Percentiles rank a stretch among this genome's conserved stretches.
Evolutionary conservation across 1,284 basidiomycete genomes (phyloP).

Genomic region (Marasmius tenuissimus): DNA sequence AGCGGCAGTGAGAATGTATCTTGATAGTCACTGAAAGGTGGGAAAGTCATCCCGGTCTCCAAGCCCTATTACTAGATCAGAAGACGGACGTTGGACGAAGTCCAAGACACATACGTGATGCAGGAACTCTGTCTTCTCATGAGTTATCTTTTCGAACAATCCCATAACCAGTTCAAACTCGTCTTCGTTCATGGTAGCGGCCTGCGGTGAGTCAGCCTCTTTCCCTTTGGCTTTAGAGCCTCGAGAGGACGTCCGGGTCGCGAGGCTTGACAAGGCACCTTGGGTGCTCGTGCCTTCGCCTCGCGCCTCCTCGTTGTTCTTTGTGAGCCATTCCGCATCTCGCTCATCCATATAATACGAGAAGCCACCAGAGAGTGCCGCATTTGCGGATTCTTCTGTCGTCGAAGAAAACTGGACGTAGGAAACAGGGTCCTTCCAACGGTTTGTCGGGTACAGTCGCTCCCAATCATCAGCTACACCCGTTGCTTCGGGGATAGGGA

Average conservation of each 20-base stretch:
- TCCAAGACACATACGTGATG: conserved; percentile 72
- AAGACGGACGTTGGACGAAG: neutral
- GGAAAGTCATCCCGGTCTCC: conserved; percentile 67
- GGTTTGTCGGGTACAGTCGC: conserved; percentile 66
- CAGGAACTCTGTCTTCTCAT: conserved; percentile 89
- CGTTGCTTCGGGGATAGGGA: conserved; percentile 90
- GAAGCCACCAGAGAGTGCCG: conserved; percentile 65
- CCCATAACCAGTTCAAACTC: conserved; percentile 97
- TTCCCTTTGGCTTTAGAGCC: conserved; percentile 79
- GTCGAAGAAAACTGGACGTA: conserved; percentile 89
- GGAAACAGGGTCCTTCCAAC: conserved; percentile 76
- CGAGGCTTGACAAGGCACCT: conserved; percentile 58
- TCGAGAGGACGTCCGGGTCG: conserved; percentile 53
- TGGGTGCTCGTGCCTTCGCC: conserved; percentile 83
- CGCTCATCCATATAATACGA: conserved; percentile 96
- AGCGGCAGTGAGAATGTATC: conserved; percentile 64
- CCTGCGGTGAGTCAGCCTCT: conserved; percentile 63
- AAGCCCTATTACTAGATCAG: conserved; percentile 42
- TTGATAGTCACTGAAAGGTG: conserved; percentile 80
- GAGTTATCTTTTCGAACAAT: conserved; percentile 88
- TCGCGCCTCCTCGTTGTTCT: conserved; percentile 86
- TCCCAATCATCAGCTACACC: conserved; percentile 78
- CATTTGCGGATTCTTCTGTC: conserved; percentile 74
- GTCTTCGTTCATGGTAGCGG: conserved; percentile 78
- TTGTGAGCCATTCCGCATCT: conserved; percentile 92